Percentiles rank a stretch among this genome's conserved stretches.
Evolutionary conservation across 169 alveolate genomes (phyloP).

Genomic region (Plasmodium vivax): DNA sequence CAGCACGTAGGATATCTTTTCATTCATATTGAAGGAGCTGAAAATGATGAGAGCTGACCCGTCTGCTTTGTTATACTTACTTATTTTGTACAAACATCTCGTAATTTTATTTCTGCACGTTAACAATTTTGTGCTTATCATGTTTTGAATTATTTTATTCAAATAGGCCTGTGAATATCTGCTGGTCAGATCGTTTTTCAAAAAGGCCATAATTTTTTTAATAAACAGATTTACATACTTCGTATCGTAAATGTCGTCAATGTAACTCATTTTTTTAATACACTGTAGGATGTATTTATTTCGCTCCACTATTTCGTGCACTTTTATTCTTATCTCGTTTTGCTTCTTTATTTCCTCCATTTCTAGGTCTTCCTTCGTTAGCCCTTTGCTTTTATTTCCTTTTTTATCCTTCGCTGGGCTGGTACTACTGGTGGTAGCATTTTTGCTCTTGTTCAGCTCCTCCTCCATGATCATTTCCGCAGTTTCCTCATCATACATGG

Average conservation of each 20-base stretch:
- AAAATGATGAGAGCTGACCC: conserved; percentile 62
- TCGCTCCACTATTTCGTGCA: conserved; percentile 41
- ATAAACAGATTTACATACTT: conserved; percentile 53
- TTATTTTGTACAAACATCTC: conserved; percentile 60
- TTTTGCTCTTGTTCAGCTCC: conserved; percentile 34
- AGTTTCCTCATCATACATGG: conserved; percentile 68
- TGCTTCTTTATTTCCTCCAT: conserved; percentile 67
- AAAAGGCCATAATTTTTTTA: conserved; percentile 63
- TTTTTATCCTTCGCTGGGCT: conserved; percentile 31
- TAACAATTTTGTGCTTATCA: conserved; percentile 48
- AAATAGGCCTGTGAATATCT: conserved; percentile 59
- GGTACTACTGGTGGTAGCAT: neutral
- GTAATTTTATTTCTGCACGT: conserved; percentile 48
- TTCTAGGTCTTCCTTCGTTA: conserved; percentile 73
- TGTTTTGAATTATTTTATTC: conserved; percentile 31
- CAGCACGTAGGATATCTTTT: conserved; percentile 55
- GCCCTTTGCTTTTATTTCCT: conserved; percentile 11
- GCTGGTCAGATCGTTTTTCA: conserved; percentile 67
- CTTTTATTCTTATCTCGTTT: conserved; percentile 23
- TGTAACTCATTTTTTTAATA: conserved; percentile 49
- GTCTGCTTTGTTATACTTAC: conserved; percentile 69
- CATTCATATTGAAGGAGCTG: conserved; percentile 58
- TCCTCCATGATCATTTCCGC: conserved; percentile 73
- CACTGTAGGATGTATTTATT: conserved; percentile 66
- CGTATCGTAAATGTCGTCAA: conserved; percentile 34